Evolutionary conservation across 768 basidiomycete genomes (phyloP).

Genomic region (Rhizopogon rudus): DNA sequence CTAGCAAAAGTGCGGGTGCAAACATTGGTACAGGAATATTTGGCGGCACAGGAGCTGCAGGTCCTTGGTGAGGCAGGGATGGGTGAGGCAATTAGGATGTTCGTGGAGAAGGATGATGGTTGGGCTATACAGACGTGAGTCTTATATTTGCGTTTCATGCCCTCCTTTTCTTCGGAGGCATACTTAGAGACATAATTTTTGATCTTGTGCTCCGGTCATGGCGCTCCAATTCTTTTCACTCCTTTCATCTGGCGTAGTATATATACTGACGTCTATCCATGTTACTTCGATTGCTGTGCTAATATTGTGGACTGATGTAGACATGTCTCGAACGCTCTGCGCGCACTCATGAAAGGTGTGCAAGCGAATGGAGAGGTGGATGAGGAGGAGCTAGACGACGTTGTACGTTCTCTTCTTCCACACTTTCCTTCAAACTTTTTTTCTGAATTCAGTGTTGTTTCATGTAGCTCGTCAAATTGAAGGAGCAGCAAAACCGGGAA

Average conservation of each 20-base stretch:
- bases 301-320: constrained; percentile 29
- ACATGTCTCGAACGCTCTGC: constrained; percentile 60
- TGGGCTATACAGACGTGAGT: constrained; percentile 86
- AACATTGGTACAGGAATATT: constrained; percentile 87
- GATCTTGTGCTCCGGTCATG: neutral
- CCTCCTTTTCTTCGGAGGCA: neutral
- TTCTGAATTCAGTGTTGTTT: neutral
- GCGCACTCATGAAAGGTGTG: constrained; percentile 62
- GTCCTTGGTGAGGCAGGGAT: constrained; percentile 85
- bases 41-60: constrained; percentile 90
- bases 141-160: neutral
- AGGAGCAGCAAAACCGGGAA: constrained; percentile 61
- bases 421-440: neutral
- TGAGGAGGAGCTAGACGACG: constrained; percentile 72
- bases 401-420: constrained; percentile 38
- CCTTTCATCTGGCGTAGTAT: constrained; percentile 1
- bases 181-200: neutral
- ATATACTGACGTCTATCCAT: too few species aligned
- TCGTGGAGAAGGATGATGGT: constrained; percentile 96
- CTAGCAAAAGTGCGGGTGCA: constrained; percentile 79
- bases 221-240: neutral
- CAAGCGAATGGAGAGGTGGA: constrained; percentile 58
- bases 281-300: neutral
- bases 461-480: constrained; percentile 60
- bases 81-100: constrained; percentile 91